phyloP scores from a whole-genome alignment of 2,329 filamentous ascomycete genomes.

The Raffaelea deltoideospora region DNA sequence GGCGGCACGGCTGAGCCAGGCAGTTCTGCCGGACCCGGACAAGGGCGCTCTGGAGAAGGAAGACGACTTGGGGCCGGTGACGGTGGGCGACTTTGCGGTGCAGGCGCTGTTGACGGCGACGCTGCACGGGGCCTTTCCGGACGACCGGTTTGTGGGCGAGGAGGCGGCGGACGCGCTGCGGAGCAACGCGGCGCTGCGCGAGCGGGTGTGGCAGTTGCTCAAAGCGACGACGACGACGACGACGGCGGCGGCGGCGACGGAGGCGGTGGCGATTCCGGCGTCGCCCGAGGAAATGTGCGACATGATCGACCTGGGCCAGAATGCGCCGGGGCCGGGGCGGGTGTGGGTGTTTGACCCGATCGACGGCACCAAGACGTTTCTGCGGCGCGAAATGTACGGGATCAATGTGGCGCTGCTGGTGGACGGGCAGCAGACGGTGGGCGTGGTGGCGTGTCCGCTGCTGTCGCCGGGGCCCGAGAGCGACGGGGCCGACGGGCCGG shows the following conservation, averaged over 20 bases:
- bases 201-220: constrained; percentile 32
- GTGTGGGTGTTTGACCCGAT: constrained; percentile 48
- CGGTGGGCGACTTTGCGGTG: constrained; percentile 43
- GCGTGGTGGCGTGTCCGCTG: constrained; percentile 30
- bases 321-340: constrained; percentile 23
- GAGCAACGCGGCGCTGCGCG: constrained; percentile 23
- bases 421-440: constrained; percentile 32
- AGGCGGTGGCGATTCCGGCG: constrained; percentile 16
- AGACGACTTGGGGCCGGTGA: constrained; percentile 38
- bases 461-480: constrained; percentile 23
- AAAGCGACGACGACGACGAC: constrained; percentile 15
- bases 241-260: constrained; percentile 13
- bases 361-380: constrained; percentile 43
- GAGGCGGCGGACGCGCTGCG: constrained; percentile 35
- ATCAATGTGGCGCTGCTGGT: constrained; percentile 40
- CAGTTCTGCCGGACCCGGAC: constrained; percentile 29
- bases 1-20: constrained; percentile 33
- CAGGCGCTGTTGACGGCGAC: constrained; percentile 38
- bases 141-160: constrained; percentile 38
- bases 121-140: constrained; percentile 33
- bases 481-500: constrained; percentile 22
- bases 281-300: constrained; percentile 31
- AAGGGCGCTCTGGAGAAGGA: constrained; percentile 37
- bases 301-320: constrained; percentile 33
- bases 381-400: constrained; percentile 38